Percentiles rank a stretch among this genome's conserved stretches.
phyloP scores from a whole-genome alignment of 2,329 filamentous ascomycete genomes.

The Claviceps sp. region DNA sequence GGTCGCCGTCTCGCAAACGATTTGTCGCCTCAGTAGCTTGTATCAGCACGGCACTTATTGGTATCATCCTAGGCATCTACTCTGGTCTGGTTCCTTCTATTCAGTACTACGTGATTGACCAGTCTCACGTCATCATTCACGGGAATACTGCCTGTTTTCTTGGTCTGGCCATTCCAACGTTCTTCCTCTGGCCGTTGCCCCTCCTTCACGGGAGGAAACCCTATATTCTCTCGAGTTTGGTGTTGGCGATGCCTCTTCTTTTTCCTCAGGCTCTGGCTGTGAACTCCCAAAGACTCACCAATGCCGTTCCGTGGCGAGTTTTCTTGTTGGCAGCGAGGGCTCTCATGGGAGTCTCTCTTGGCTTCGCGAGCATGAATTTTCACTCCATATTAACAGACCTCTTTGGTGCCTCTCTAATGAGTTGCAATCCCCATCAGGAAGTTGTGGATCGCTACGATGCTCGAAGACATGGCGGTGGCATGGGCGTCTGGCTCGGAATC shows the following conservation, averaged over 20 bases:
- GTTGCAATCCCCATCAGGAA: slow-evolving; percentile 58
- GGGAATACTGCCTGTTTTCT: slow-evolving; percentile 64
- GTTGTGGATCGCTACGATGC: slow-evolving; percentile 54
- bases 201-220: slow-evolving; percentile 65
- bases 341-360: slow-evolving; percentile 54
- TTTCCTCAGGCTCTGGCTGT: slow-evolving; percentile 64
- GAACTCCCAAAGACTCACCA: slow-evolving; percentile 40
- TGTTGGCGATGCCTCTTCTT: slow-evolving; percentile 56
- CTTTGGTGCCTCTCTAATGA: slow-evolving; percentile 65
- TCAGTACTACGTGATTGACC: slow-evolving; percentile 62
- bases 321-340: slow-evolving; percentile 50
- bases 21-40: slow-evolving; percentile 57
- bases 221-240: slow-evolving; percentile 57
- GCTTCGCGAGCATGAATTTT: slow-evolving; percentile 68
- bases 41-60: slow-evolving; percentile 58
- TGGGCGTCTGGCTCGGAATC: slow-evolving; percentile 66
- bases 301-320: slow-evolving; percentile 40
- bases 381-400: slow-evolving; percentile 58
- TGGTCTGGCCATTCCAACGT: slow-evolving; percentile 55
- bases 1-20: slow-evolving; percentile 52
- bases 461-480: slow-evolving; percentile 61
- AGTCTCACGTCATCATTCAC: slow-evolving; percentile 51
- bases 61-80: slow-evolving; percentile 61
- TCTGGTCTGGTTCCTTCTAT: slow-evolving; percentile 67
- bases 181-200: slow-evolving; percentile 61